These are phyloP conservation scores for Pleurotus tuoliensis DNA, from an alignment of 768 basidiomycete genomes.

Conservation along the genomic window DNA sequence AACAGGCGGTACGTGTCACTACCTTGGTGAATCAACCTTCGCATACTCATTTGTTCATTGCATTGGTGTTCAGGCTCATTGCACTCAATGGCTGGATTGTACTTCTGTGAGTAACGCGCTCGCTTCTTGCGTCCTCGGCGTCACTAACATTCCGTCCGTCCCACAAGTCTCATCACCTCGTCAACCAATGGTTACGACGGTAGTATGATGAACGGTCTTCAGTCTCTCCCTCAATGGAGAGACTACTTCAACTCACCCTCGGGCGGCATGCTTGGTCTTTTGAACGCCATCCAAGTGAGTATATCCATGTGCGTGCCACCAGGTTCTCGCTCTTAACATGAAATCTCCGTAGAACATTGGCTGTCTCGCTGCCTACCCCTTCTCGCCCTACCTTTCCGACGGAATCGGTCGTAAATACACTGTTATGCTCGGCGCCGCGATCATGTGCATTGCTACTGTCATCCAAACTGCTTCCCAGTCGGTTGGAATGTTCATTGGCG, in stretches of 20 bases:
- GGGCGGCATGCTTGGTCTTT: constrained; percentile 55
- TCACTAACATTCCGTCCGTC: neutral
- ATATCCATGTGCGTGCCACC: neutral
- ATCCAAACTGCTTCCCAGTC: constrained; percentile 56
- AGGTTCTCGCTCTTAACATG: neutral
- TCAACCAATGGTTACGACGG: constrained; percentile 76
- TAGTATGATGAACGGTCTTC: constrained; percentile 33
- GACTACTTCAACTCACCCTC: constrained; percentile 54
- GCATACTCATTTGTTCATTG: no score
- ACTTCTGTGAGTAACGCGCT: constrained; percentile 42
- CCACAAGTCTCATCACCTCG: constrained; percentile 61
- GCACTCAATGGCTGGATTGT: constrained; percentile 66
- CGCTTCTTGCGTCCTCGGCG: neutral
- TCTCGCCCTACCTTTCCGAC: constrained; percentile 70
- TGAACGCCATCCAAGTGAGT: constrained; percentile 71
- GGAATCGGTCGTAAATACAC: constrained; percentile 63
- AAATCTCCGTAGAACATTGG: constrained; percentile 56
- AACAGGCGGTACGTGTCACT: no score
- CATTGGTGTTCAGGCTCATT: constrained; percentile 40
- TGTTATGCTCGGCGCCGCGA: constrained; percentile 63
- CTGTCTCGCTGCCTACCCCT: constrained; percentile 61
- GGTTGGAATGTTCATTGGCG: constrained; percentile 24
- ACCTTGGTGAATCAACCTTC: no score
- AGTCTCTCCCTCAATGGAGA: constrained; percentile 56
- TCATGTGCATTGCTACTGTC: constrained; percentile 67